Evolutionary conservation across 2,329 filamentous ascomycete species (phyloP).

Genomic region (Exophiala aquamarina): DNA sequence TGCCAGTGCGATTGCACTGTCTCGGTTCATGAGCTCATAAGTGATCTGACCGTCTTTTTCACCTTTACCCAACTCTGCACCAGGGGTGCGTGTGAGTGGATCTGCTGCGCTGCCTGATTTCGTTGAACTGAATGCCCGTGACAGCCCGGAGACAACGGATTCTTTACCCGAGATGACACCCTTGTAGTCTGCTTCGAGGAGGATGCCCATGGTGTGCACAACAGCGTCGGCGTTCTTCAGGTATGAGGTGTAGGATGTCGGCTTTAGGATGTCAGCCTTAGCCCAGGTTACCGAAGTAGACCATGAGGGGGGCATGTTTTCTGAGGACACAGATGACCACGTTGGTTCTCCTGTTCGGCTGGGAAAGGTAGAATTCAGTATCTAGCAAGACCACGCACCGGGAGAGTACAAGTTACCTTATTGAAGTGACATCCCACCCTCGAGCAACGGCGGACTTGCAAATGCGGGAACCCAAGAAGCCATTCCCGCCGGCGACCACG

Average conservation of each 20-base stretch:
- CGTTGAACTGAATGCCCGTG: slow-evolving; percentile 71
- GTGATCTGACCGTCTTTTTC: slow-evolving; percentile 76
- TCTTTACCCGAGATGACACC: slow-evolving; percentile 81
- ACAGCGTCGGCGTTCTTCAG: slow-evolving; percentile 79
- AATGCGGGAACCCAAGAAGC: slow-evolving; percentile 81
- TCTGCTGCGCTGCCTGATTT: slow-evolving; percentile 64
- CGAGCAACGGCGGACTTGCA: slow-evolving; percentile 83
- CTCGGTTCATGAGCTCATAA: slow-evolving; percentile 94
- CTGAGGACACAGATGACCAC: slow-evolving; percentile 79
- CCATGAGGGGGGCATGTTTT: slow-evolving; percentile 72
- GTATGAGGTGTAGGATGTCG: slow-evolving; percentile 73
- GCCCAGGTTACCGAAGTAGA: slow-evolving; percentile 82
- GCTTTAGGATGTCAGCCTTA: slow-evolving; percentile 81
- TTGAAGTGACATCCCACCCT: slow-evolving; percentile 88
- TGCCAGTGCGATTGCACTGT: slow-evolving; percentile 74
- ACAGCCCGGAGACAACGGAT: slow-evolving; percentile 74
- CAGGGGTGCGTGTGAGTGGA: slow-evolving; percentile 63
- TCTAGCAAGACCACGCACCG: slow-evolving; percentile 15
- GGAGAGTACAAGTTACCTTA: slow-evolving; percentile 63
- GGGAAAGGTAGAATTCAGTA: slow-evolving; percentile 7
- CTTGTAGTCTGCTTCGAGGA: slow-evolving; percentile 98
- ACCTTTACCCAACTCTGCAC: slow-evolving; percentile 59
- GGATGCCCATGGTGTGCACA: slow-evolving; percentile 92
- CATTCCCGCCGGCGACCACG: slow-evolving; percentile 89
- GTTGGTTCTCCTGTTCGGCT: slow-evolving; percentile 88